A percentile compares a stretch with the other conserved stretches of the same genome.
Conservation (phyloP, 1,284 basidiomycete species). For the Stereum hirsutum region DNA sequence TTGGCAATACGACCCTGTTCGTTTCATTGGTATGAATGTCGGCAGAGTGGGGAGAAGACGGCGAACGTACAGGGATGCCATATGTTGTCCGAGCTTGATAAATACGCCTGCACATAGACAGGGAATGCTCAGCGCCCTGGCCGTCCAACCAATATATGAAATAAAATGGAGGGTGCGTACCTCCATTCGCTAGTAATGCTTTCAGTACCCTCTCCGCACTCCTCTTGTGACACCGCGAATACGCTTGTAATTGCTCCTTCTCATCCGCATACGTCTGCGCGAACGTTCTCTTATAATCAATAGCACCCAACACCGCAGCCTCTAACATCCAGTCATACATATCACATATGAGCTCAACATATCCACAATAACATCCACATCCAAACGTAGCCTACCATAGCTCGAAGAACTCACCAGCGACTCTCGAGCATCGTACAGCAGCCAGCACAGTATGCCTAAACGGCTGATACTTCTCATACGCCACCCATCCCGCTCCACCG, state of each 20-base stretch:
- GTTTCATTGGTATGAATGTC: slow-evolving; percentile 4
- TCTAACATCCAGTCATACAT: slow-evolving; percentile 22
- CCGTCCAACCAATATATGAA: not conserved
- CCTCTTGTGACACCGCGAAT: slow-evolving; percentile 73
- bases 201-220: slow-evolving; percentile 72
- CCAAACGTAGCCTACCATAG: too few species aligned
- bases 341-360: slow-evolving; percentile 1
- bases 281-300: slow-evolving; percentile 85
- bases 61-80: slow-evolving; percentile 63
- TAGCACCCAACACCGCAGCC: slow-evolving; percentile 54
- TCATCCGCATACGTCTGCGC: slow-evolving; percentile 46
- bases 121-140: not conserved
- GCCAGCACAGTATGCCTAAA: slow-evolving; percentile 59
- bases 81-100: slow-evolving; percentile 91
- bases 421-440: slow-evolving; percentile 63
- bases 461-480: slow-evolving; percentile 54
- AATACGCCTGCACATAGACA: slow-evolving; percentile 55
- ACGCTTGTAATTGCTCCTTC: slow-evolving; percentile 44
- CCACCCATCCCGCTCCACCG: slow-evolving; percentile 31
- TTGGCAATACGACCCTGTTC: slow-evolving; percentile 57
- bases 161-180: slow-evolving; percentile 24
- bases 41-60: slow-evolving; percentile 17
- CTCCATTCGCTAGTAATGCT: slow-evolving; percentile 83
- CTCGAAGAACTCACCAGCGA: slow-evolving; percentile 45
- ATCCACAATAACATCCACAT: not conserved